Evolutionary conservation across 73 alveolate species (phyloP).

Genomic region (Tetrahymena malaccensis): DNA sequence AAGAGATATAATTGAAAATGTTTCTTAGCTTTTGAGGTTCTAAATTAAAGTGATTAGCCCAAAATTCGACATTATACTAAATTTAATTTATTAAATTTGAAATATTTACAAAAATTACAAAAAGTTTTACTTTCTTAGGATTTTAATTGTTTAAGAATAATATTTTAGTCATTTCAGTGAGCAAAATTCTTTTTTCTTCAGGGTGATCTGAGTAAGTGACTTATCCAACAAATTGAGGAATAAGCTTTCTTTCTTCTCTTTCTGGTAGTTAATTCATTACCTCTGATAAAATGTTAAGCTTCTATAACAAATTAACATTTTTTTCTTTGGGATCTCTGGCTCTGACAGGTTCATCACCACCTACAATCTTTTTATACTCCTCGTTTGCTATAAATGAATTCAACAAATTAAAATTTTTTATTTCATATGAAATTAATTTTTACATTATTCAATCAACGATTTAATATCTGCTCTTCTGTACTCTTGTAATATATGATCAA

Average conservation of each 20-base stretch:
- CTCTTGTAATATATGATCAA: conserved; percentile 51
- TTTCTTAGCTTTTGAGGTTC: conserved; percentile 66
- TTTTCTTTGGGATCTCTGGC: conserved; percentile 27
- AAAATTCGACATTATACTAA: conserved; percentile 54
- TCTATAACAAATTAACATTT: conserved; percentile 42
- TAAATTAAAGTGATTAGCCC: conserved; percentile 64
- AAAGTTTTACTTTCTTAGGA: conserved; percentile 51
- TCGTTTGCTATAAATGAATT: conserved; percentile 15
- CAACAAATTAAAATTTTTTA: not conserved
- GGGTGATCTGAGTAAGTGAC: not conserved
- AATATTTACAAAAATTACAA: not conserved
- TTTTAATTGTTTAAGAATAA: conserved; percentile 59
- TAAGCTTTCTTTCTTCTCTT: not conserved
- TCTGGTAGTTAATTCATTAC: conserved; percentile 35
- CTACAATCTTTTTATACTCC: conserved; percentile 29
- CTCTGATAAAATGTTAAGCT: conserved; percentile 41
- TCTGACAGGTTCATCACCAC: conserved; percentile 37
- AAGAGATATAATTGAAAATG: conserved; percentile 65
- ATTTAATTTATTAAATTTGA: not conserved
- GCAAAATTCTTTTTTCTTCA: conserved; percentile 59
- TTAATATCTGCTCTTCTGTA: conserved; percentile 42
- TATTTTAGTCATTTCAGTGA: conserved; percentile 59
- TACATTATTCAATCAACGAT: conserved; percentile 39
- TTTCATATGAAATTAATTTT: not conserved
- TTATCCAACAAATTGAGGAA: not conserved